Conservation (phyloP, 106 monocot species). For the Phalaenopsis equestris region DNA sequence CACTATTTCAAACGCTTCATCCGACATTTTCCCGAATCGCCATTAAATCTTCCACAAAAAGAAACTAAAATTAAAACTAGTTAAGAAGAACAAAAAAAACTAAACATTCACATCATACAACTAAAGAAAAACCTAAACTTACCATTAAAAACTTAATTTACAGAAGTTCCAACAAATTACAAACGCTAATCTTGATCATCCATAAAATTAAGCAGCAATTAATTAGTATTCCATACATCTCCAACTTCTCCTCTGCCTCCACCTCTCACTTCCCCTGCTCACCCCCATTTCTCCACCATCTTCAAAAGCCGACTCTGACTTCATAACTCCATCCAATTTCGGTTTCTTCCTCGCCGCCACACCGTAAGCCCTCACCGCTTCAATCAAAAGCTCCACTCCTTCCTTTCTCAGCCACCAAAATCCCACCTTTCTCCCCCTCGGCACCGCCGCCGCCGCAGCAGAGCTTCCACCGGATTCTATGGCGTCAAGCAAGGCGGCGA, state of each 20-base stretch:
- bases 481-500: slow-evolving; percentile 12
- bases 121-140: too few relatives aligned
- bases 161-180: too few relatives aligned
- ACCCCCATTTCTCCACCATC: not conserved
- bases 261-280: not conserved
- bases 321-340: not conserved
- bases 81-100: too few relatives aligned
- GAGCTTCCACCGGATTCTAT: slow-evolving; percentile 12
- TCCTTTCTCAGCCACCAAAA: slow-evolving; percentile 13
- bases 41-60: too few relatives aligned
- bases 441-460: not conserved
- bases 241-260: not conserved
- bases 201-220: not conserved
- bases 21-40: too few relatives aligned
- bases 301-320: not conserved
- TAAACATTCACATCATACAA: too few relatives aligned
- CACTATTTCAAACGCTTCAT: too few relatives aligned
- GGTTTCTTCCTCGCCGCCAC: slow-evolving; percentile 8
- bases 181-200: too few relatives aligned
- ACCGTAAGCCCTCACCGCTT: slow-evolving; percentile 5
- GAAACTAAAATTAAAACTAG: too few relatives aligned
- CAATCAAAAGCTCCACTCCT: slow-evolving; percentile 6
- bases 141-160: too few relatives aligned
- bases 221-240: not conserved
- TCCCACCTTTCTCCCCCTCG: not conserved